Evolutionary conservation across 257 asterid species (phyloP).

Genomic region (Henckelia pumila): DNA sequence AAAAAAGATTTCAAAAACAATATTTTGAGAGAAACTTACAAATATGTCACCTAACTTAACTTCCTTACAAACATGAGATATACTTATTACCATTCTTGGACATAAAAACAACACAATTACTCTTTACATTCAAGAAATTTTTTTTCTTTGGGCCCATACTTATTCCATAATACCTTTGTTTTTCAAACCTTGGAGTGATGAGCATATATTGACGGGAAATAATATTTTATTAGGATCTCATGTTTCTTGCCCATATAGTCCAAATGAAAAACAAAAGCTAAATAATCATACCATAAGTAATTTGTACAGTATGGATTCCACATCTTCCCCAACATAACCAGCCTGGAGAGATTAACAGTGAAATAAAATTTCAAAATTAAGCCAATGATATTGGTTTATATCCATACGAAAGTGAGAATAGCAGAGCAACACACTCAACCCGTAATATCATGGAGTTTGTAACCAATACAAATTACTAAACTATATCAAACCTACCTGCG

Average conservation of each 20-base stretch:
- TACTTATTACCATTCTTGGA: too few relatives aligned
- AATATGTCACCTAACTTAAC: too few relatives aligned
- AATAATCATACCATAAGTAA: slow-evolving; percentile 63
- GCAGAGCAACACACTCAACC: slow-evolving; percentile 1
- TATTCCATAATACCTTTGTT: too few relatives aligned
- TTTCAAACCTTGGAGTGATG: not conserved
- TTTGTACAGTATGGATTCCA: slow-evolving; percentile 77
- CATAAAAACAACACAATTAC: too few relatives aligned
- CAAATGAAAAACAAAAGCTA: slow-evolving; percentile 15
- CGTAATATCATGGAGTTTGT: not conserved
- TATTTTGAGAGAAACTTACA: too few relatives aligned
- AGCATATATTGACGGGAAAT: not conserved
- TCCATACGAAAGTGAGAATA: slow-evolving; percentile 11
- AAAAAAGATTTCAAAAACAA: too few relatives aligned
- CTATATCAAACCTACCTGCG: slow-evolving; percentile 90
- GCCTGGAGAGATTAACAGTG: slow-evolving; percentile 49
- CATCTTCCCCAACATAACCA: slow-evolving; percentile 97
- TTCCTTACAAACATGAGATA: too few relatives aligned
- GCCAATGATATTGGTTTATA: slow-evolving; percentile 1
- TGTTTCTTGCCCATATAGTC: slow-evolving; percentile 10
- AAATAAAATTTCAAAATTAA: slow-evolving; percentile 19
- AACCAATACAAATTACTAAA: slow-evolving; percentile 19
- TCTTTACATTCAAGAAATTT: too few relatives aligned
- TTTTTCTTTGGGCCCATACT: too few relatives aligned
- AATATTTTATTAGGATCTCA: slow-evolving; percentile 8